Base-by-base conservation (phyloP, 2,329 filamentous ascomycete species). In the Pyrenochaeta sp. region DNA sequence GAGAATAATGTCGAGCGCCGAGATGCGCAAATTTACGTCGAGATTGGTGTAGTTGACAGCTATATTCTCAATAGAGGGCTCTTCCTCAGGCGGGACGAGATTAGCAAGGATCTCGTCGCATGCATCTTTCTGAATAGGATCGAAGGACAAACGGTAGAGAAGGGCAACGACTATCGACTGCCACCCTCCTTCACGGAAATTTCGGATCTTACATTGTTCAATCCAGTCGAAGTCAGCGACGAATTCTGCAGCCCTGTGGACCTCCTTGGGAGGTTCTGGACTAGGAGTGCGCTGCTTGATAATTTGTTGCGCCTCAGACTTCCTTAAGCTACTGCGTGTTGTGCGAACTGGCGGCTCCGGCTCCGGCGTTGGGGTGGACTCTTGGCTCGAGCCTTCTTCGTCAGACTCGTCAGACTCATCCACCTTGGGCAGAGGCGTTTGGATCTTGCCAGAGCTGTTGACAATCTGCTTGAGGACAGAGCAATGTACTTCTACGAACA, bases 401-500 rank as follows among this genome's bases (percentile, higher is more conserved):
- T 73, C 72, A 3, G 73, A 75, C 3, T 77, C 76, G 22, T 77
- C 72, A 5, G 69, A 53, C n/a, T 71, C 71, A 28, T 63, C 88
- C 50, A 93, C 82, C 50, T 92, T 90, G 0, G 92, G 93, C 5
- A 97, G 81, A 12, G 86, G 86, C 13, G 96, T 89, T 61, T 93
- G 88, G 10, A 97, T 82, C 66, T 92, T 90, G 6, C 93, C 94
- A 58, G 93, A 89, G 0, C 88, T 85, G 66, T 90, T 88, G 43
- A 98, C 91, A 24, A 98, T 83, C 30, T 93, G 86, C 74, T 97
- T 97, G 59, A 99, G 80, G 2, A 97, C 88, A 0, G 94, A 89
- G 75, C 95, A 99, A 76, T 98, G 94, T 5, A 95, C 86, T 76
- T 99, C 95, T 49, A 92, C 89, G 66, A 97, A 89, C 0, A 99